These are phyloP conservation scores for Auriscalpium vulgare DNA, from an alignment of 768 basidiomycete genomes.

Conservation along the genomic window DNA sequence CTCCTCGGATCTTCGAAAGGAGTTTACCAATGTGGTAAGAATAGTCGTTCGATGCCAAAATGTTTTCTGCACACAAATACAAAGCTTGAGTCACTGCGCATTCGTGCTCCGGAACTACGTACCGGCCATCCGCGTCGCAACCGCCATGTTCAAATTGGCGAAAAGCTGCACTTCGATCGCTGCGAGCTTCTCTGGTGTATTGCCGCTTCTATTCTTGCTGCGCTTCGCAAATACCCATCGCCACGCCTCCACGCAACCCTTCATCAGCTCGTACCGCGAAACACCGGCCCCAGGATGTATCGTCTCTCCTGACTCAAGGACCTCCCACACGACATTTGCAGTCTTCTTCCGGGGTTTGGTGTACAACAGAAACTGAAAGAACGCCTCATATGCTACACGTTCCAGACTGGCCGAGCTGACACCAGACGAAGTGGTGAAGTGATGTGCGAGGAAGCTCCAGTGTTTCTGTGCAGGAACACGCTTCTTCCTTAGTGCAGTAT, in stretches of 20 bases:
- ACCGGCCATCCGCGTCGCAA: slow-evolving; percentile 66
- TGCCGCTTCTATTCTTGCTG: slow-evolving; percentile 16
- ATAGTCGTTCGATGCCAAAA: slow-evolving; percentile 43
- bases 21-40: slow-evolving; percentile 39
- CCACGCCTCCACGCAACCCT: slow-evolving; percentile 45
- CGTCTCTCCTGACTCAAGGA: slow-evolving; percentile 35
- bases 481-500: background rate
- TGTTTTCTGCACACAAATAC: slow-evolving; percentile 42
- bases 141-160: slow-evolving; percentile 35
- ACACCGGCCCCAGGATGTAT: slow-evolving; percentile 10
- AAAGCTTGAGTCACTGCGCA: background rate
- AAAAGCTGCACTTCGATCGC: too few relatives aligned
- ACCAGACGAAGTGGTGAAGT: slow-evolving; percentile 25
- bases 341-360: slow-evolving; percentile 66
- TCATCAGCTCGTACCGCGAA: slow-evolving; percentile 38
- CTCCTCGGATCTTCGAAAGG: slow-evolving; percentile 41
- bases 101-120: slow-evolving; percentile 6
- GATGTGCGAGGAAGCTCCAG: slow-evolving; percentile 23
- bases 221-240: slow-evolving; percentile 22
- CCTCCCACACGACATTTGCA: slow-evolving; percentile 62
- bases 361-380: slow-evolving; percentile 71
- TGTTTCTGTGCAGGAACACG: slow-evolving; percentile 40
- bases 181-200: too few relatives aligned
- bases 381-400: slow-evolving; percentile 21
- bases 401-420: slow-evolving; percentile 25